Conservation (phyloP, 2,329 filamentous ascomycete genomes). For the Botrytis medusae region DNA sequence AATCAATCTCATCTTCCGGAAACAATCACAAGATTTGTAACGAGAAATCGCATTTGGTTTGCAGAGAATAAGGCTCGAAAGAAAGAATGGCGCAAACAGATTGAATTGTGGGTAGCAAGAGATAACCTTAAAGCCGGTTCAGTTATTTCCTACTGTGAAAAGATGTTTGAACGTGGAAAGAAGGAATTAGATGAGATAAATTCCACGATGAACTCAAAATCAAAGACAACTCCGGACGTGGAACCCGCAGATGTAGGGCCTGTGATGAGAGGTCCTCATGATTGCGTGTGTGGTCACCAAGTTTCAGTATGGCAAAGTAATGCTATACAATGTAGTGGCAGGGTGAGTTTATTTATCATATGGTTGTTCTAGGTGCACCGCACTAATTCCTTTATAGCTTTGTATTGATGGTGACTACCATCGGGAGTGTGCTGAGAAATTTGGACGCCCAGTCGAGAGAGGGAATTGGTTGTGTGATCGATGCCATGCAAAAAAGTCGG, state of each 20-base stretch:
- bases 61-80: constrained; percentile 27
- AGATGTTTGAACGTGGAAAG: constrained; percentile 12
- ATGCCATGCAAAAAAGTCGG: background rate
- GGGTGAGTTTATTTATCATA: background rate
- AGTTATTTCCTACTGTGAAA: constrained; percentile 23
- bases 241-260: background rate
- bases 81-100: constrained; percentile 31
- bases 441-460: background rate
- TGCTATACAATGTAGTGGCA: constrained; percentile 22
- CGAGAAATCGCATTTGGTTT: constrained; percentile 34
- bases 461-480: constrained; percentile 10
- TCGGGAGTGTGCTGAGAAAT: constrained; percentile 7
- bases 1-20: constrained; percentile 28
- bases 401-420: constrained; percentile 3
- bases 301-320: constrained; percentile 16
- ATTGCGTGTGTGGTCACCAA: constrained; percentile 30
- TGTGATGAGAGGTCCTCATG: constrained; percentile 4
- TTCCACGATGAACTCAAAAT: background rate
- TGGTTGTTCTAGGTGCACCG: background rate
- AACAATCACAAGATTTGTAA: constrained; percentile 31
- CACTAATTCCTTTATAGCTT: background rate
- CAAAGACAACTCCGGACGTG: constrained; percentile 12
- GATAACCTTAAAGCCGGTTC: constrained; percentile 7
- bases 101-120: constrained; percentile 29
- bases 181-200: constrained; percentile 4